Percentiles rank a stretch among this genome's conserved stretches.
Conservation (phyloP, 768 basidiomycete genomes). For the Termitomyces bulborhizus region DNA sequence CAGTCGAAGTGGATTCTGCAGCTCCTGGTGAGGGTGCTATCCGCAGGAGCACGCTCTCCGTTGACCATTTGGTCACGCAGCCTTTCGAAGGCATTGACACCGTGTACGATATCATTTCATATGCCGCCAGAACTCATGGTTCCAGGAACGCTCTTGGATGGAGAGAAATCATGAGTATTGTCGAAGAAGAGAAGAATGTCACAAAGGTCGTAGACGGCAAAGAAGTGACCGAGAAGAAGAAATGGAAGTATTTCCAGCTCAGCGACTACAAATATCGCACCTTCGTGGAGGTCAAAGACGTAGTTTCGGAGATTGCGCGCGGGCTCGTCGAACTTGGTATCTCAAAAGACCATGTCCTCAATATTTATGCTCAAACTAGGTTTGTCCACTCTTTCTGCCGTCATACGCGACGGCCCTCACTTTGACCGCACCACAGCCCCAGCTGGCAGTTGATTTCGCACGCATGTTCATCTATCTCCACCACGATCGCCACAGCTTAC, state of each 20-base stretch:
- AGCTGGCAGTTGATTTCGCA: constrained; percentile 89
- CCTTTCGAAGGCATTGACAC: constrained; percentile 77
- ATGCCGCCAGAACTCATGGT: constrained; percentile 71
- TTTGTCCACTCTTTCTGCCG: constrained; percentile 20
- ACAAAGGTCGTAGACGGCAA: constrained; percentile 80
- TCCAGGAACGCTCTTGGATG: constrained; percentile 72
- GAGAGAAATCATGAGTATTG: constrained; percentile 61
- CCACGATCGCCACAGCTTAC: constrained; percentile 90
- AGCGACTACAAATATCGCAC: constrained; percentile 81
- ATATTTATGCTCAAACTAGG: constrained; percentile 88
- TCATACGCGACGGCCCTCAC: constrained; percentile 3
- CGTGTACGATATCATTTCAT: constrained; percentile 70
- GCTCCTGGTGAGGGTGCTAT: constrained; percentile 43
- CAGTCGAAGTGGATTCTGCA: constrained; percentile 49
- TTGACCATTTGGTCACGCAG: constrained; percentile 52
- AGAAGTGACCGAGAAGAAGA: constrained; percentile 83
- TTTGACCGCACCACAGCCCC: constrained; percentile 32
- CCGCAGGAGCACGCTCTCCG: constrained; percentile 50
- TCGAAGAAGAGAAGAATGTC: constrained; percentile 88
- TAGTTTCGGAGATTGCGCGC: constrained; percentile 58
- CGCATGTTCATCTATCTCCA: constrained; percentile 72
- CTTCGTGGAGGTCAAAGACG: constrained; percentile 65
- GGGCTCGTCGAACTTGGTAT: constrained; percentile 72
- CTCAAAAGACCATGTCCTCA: constrained; percentile 69
- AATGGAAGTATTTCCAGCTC: constrained; percentile 93